These are phyloP conservation scores for Aspergillus egyptiacus DNA, from an alignment of 495 filamentous ascomycete species.

Conservation along the genomic window DNA sequence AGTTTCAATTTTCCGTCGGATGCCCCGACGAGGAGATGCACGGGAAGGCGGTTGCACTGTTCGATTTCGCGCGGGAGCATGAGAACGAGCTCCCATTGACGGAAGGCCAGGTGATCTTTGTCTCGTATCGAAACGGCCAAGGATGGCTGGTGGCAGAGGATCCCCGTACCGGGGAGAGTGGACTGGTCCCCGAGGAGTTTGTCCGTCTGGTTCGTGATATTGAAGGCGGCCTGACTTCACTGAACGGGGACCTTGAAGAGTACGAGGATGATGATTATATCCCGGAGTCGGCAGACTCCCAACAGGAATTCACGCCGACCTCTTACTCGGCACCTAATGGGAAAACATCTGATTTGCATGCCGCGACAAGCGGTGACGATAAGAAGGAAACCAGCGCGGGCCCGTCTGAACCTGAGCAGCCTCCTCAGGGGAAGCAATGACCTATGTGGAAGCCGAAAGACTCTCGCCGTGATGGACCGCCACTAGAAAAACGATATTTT, in stretches of 20 bases:
- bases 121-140: constrained; percentile 90
- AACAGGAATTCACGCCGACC: constrained; percentile 27
- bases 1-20: constrained; percentile 92
- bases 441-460: background rate
- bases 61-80: constrained; percentile 91
- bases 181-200: constrained; percentile 94
- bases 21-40: constrained; percentile 97
- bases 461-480: background rate
- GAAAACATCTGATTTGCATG: background rate
- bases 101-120: constrained; percentile 94
- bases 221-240: constrained; percentile 55
- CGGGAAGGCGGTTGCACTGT: constrained; percentile 90
- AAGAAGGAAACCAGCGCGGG: background rate
- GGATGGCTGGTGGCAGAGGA: constrained; percentile 97
- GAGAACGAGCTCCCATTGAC: constrained; percentile 90
- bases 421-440: background rate
- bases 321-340: constrained; percentile 15
- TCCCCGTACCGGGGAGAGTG: constrained; percentile 82
- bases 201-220: constrained; percentile 90
- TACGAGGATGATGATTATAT: constrained; percentile 23
- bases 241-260: constrained; percentile 33
- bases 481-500: background rate
- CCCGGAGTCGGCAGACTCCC: constrained; percentile 30
- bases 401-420: background rate
- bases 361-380: background rate